Percentiles rank a stretch among this genome's conserved stretches.
Evolutionary conservation across 352 stramenopile species (phyloP).

Genomic region (Globisporangium paroecandrum): DNA sequence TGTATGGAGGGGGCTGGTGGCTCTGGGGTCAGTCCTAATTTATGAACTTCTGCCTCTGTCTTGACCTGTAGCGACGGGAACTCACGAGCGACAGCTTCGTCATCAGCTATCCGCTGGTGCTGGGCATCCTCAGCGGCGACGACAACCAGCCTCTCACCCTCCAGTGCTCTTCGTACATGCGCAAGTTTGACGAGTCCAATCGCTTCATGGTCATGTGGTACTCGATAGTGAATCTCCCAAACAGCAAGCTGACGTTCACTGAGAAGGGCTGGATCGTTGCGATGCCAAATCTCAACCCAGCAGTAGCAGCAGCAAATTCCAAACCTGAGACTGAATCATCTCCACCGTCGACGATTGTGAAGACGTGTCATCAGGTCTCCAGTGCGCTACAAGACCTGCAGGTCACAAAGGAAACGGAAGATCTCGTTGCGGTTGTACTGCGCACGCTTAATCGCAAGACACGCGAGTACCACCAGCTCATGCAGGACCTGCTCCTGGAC

Average conservation of each 20-base stretch:
- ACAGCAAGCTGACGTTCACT: not conserved
- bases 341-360: not conserved
- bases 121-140: not conserved
- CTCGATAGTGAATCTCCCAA: not conserved
- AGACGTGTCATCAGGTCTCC: constrained; percentile 15
- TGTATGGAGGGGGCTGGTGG: not conserved
- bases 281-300: not conserved
- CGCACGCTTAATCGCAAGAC: constrained; percentile 1
- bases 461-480: constrained; percentile 6
- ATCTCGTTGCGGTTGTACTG: constrained; percentile 7
- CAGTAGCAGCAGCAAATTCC: not conserved
- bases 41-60: not conserved
- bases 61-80: not conserved
- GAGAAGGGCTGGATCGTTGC: constrained; percentile 11
- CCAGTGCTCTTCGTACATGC: constrained; percentile 11
- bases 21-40: not conserved
- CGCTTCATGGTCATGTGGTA: constrained; percentile 11
- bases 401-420: not conserved
- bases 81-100: not conserved
- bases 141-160: not conserved
- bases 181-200: constrained; percentile 11
- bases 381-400: not conserved
- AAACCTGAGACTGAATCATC: not conserved
- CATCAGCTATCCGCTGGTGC: constrained; percentile 3
- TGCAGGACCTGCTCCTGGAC: constrained; percentile 11